Base-by-base conservation (phyloP, 2,329 filamentous ascomycete genomes). In the Cladophialophora exuberans region DNA sequence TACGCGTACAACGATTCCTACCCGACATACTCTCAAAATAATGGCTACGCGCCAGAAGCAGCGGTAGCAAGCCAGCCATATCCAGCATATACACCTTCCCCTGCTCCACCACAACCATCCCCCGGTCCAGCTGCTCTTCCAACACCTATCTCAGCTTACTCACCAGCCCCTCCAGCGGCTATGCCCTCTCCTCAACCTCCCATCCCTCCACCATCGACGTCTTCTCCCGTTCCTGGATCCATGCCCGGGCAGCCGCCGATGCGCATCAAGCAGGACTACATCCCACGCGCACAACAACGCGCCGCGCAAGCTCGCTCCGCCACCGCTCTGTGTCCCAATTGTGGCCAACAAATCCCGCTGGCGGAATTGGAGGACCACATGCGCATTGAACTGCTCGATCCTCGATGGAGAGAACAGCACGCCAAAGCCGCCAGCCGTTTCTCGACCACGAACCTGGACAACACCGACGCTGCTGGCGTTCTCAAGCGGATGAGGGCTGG, bases 331-430 rank as follows among this genome's bases (percentile, higher is more conserved):
- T 97, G 93, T 70, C 92, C 92, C 54, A 96, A 96, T 73, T 97
- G 94, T 79, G 88, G 89, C 65, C 90, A 96, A 74, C 85, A 89
- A 64, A 91, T 97, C 56, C 90, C 91, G 6, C 84, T 89, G 65
- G 84, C 88, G 65, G 93, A 97, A 74, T 82, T 97, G 62, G 89
- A 94, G 57, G 86, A 93, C 61, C 93, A 97, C 69, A 93, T 97
- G 84, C 85, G 89, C 72, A 96, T 97, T 69, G 93, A 97, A 73
- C 81, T 97, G 42, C 82, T 97, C 56, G 93, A 97, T 69, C 93
- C 93, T 0, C 84, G 88, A 56, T 97, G 93, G 92, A 96, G 96
- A 70, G 92, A 97, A 69, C 92, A 97, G 70, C 90, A 91, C 64
- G 88, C 89, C 54, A 96, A 96, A 70, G 85, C 89, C 13, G 90